Percentiles rank a stretch among this genome's conserved stretches.
Conservation (phyloP, 345 rosid genomes). For the Barbarea vulgaris region DNA sequence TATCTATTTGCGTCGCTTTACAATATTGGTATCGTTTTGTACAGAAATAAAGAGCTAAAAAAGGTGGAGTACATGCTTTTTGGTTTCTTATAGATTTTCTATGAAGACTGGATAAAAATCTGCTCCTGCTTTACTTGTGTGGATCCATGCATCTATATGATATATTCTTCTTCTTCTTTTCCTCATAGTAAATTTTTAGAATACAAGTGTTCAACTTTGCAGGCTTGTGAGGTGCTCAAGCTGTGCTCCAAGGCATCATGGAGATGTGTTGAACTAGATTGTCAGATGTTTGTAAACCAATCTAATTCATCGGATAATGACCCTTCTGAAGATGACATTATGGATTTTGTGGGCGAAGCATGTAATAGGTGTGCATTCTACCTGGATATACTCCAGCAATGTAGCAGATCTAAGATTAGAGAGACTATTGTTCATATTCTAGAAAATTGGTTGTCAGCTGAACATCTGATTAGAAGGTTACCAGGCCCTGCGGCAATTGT, state of each 20-base stretch:
- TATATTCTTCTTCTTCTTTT: background rate
- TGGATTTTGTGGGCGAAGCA: conserved; percentile 59
- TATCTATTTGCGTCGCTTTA: conserved; percentile 59
- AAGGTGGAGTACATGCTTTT: conserved; percentile 58
- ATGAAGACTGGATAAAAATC: background rate
- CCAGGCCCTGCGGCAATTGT: conserved; percentile 72
- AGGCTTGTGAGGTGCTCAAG: conserved; percentile 79
- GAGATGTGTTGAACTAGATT: conserved; percentile 55
- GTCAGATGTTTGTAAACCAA: conserved; percentile 47
- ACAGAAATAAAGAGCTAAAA: conserved; percentile 61
- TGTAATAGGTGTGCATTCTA: conserved; percentile 65
- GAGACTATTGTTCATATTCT: conserved; percentile 50
- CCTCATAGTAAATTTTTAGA: background rate
- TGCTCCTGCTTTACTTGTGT: conserved; percentile 15
- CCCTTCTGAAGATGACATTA: conserved; percentile 54
- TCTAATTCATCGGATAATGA: conserved; percentile 41
- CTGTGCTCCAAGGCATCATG: conserved; percentile 80
- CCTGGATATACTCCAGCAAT: conserved; percentile 74
- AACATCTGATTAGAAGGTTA: conserved; percentile 47
- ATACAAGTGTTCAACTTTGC: conserved; percentile 38
- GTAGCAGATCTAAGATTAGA: conserved; percentile 47
- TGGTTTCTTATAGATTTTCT: background rate
- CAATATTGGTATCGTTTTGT: conserved; percentile 65
- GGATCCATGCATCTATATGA: conserved; percentile 11
- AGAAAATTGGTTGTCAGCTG: conserved; percentile 72